Percentiles rank a stretch among this genome's conserved stretches.
phyloP scores from a whole-genome alignment of 768 basidiomycete species.

The Coprinellus micaceus region DNA sequence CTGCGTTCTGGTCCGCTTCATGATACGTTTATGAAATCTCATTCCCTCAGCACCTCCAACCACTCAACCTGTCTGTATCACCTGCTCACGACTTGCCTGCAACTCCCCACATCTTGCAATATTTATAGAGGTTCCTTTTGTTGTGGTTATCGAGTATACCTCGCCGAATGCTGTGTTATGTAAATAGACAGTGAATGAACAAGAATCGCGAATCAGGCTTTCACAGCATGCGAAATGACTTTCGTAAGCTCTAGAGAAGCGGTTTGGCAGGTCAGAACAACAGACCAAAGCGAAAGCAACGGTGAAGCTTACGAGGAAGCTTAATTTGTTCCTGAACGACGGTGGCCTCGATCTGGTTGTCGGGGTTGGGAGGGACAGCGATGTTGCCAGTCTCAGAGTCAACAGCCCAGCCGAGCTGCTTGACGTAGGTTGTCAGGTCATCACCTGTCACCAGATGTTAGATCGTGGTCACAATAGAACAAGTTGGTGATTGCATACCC shows the following conservation, averaged over 20 bases:
- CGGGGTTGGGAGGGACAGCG: constrained; percentile 73
- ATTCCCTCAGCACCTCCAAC: neutral
- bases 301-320: constrained; percentile 61
- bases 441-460: constrained; percentile 34
- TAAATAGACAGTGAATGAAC: constrained; percentile 17
- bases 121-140: neutral
- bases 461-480: neutral
- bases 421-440: constrained; percentile 57
- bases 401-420: constrained; percentile 63
- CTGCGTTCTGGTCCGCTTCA: constrained; percentile 47
- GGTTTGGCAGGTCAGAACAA: constrained; percentile 10
- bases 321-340: constrained; percentile 81
- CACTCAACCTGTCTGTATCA: neutral
- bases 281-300: neutral
- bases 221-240: constrained; percentile 65
- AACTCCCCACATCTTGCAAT: neutral
- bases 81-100: constrained; percentile 2
- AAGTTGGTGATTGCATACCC: constrained; percentile 35
- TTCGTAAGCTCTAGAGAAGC: constrained; percentile 60
- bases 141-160: constrained; percentile 6
- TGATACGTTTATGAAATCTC: neutral
- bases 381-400: constrained; percentile 56
- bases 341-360: constrained; percentile 84
- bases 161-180: neutral
- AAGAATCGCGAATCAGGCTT: constrained; percentile 31